Conservation (phyloP, 441 rosid species). For the Populus hybrid region DNA sequence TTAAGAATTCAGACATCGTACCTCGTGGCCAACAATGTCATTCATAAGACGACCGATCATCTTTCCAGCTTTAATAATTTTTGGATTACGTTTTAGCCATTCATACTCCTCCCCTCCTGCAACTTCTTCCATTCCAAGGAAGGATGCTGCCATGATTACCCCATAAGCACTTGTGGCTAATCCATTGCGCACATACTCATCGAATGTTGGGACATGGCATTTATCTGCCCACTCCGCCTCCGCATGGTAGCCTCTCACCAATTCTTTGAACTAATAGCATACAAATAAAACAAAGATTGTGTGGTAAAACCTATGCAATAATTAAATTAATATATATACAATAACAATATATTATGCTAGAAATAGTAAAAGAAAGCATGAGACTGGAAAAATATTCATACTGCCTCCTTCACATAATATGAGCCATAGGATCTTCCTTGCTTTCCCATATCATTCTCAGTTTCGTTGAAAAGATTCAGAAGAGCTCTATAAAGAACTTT, state of each 20-base stretch:
- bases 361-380: neutral
- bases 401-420: neutral
- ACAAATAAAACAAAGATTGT: no score
- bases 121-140: no score
- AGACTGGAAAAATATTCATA: neutral
- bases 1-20: no score
- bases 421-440: neutral
- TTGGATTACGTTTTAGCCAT: no score
- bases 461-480: neutral
- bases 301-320: no score
- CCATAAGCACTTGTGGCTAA: neutral
- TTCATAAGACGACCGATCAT: constrained; percentile 11
- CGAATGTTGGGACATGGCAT: constrained; percentile 5
- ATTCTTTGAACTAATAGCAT: no score
- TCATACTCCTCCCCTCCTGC: no score
- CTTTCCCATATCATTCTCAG: neutral
- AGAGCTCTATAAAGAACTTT: neutral
- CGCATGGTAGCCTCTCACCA: no score
- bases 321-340: no score
- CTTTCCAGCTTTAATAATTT: no score
- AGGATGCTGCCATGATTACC: no score
- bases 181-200: neutral
- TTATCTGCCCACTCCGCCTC: neutral
- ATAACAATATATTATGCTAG: neutral
- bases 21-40: no score